Evolutionary conservation across 2,329 filamentous ascomycete species (phyloP), one percentile per base, ranked within the genome.

Genomic region (Ophiostoma himal-ulmi): DNA sequence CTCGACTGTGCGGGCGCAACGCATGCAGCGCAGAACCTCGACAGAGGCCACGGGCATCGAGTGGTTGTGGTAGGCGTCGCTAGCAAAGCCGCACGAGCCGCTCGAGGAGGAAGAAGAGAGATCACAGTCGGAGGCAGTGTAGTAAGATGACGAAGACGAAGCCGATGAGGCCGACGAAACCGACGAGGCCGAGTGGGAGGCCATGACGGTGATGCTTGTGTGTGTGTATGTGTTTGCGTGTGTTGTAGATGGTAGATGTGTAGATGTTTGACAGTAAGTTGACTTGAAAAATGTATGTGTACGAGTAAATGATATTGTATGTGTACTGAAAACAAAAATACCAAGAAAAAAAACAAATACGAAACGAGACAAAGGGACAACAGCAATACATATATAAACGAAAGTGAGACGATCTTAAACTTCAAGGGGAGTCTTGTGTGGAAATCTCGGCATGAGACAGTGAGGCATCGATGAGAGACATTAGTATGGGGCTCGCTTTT

Each of bases 21-120:
- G 85, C 77, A 88, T 84, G 80, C 87, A 89, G 75, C 87, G 86
- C 74, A 89, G 80, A 41, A 86, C 81, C 80, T 86, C 83, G 70
- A 89, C 86, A 10, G 84, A 84, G 75, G 82, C 85, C 54, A 84
- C 80, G 44, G 82, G 81, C 65, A 79, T 78, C 6, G 86, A 85
- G 78, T 81, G 83, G 78, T 78, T 76, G n/a, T 67, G 41, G 30
- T 68, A 34, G 44, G 41, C 44, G 41, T 67, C 8, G 65, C n/a
- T 66, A 36, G 62, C 36, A 22, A n/a, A 66, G 64, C 64, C 37
- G 39, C 78, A 79, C 41, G 77, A 73, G 68, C 75, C 69, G 70
- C 73, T 74, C 66, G 76, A 76, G 67, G 76, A 75, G 6, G 79
- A 75, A 30, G 79, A 76, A 13, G 82, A 82, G 67, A 79, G 73